Percentiles rank a stretch among this genome's conserved stretches.
These are phyloP conservation scores for Barnettozyma hawaiiensis DNA, from an alignment of 1,139 yeast species.

Conservation along the genomic window DNA sequence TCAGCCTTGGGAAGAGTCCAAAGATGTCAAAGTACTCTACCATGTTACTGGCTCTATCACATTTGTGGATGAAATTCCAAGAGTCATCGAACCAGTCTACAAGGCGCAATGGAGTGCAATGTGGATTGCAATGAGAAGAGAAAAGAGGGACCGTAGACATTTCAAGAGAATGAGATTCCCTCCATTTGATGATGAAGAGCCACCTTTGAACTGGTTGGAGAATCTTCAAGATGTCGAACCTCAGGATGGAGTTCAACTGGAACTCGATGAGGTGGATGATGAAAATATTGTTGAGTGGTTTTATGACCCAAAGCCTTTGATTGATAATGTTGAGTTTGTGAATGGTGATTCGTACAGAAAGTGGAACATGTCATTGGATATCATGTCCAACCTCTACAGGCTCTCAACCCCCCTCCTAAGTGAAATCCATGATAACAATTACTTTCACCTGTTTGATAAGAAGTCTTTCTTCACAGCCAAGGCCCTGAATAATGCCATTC, in stretches of 20 bases:
- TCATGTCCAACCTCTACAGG: constrained; percentile 62
- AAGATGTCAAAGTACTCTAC: constrained; percentile 82
- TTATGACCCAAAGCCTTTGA: constrained; percentile 70
- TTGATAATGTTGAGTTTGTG: constrained; percentile 48
- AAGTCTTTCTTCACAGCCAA: constrained; percentile 84
- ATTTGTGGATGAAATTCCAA: constrained; percentile 86
- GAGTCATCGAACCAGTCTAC: constrained; percentile 89
- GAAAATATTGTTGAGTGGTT: constrained; percentile 65
- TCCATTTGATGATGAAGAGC: constrained; percentile 96
- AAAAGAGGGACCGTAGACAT: constrained; percentile 83
- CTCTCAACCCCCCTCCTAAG: constrained; percentile 66
- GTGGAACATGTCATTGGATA: constrained; percentile 62
- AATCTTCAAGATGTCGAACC: constrained; percentile 71
- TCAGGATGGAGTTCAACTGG: constrained; percentile 60
- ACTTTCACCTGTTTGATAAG: constrained; percentile 65
- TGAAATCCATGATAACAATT: constrained; percentile 45
- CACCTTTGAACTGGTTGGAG: constrained; percentile 79
- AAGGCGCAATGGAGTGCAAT: constrained; percentile 93
- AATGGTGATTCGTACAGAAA: constrained; percentile 73
- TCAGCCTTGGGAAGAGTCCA: constrained; percentile 92
- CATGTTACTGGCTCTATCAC: constrained; percentile 94
- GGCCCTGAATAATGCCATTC: constrained; percentile 78
- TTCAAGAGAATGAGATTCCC: constrained; percentile 92
- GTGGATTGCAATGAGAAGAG: constrained; percentile 92
- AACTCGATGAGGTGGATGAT: constrained; percentile 58